These are phyloP conservation scores for Penicillium sp. DNA, from an alignment of 2,329 filamentous ascomycete genomes.

Conservation along the genomic window DNA sequence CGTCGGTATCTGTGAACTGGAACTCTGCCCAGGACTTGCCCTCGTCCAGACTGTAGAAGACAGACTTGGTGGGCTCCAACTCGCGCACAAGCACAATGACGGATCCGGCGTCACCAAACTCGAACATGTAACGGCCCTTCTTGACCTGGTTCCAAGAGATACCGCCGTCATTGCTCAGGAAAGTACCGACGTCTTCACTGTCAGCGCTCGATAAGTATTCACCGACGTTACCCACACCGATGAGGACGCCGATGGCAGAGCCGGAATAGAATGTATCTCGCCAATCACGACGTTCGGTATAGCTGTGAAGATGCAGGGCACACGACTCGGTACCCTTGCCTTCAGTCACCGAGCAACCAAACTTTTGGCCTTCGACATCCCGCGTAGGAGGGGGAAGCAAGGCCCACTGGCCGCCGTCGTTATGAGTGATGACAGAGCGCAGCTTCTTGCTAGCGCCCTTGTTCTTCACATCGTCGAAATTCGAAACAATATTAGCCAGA, in stretches of 20 bases:
- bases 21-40: conserved; percentile 78
- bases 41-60: conserved; percentile 79
- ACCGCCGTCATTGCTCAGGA: conserved; percentile 88
- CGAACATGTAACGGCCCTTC: conserved; percentile 89
- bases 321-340: conserved; percentile 64
- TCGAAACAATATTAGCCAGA: conserved; percentile 81
- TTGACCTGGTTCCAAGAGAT: conserved; percentile 82
- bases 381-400: conserved; percentile 71
- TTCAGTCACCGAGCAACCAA: conserved; percentile 63
- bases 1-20: conserved; percentile 69
- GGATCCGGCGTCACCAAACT: conserved; percentile 92
- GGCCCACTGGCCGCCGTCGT: conserved; percentile 88
- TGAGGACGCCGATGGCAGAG: conserved; percentile 86
- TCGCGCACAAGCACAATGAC: conserved; percentile 85
- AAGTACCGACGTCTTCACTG: conserved; percentile 81
- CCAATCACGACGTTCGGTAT: conserved; percentile 83
- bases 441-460: conserved; percentile 72
- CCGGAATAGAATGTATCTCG: conserved; percentile 84
- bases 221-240: conserved; percentile 91
- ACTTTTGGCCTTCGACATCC: conserved; percentile 71
- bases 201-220: conserved; percentile 64
- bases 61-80: conserved; percentile 63
- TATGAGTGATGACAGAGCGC: conserved; percentile 92
- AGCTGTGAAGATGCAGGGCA: conserved; percentile 89
- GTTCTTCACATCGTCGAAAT: conserved; percentile 64